A percentile compares a stretch with the other conserved stretches of the same genome.
These are phyloP conservation scores for Adansonia madagascariensis DNA, from an alignment of 441 rosid species.

Conservation along the genomic window DNA sequence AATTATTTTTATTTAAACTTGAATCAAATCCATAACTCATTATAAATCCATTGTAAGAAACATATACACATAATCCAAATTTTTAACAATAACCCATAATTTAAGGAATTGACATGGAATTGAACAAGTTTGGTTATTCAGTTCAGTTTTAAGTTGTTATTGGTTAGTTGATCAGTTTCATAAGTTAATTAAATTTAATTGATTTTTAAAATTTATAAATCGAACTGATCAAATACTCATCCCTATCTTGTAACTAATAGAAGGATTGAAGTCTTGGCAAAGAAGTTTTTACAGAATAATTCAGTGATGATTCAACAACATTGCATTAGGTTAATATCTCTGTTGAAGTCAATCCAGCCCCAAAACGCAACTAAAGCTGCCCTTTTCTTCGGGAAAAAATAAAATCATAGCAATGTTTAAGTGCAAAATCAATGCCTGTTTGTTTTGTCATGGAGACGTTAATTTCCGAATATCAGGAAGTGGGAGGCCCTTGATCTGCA, in stretches of 20 bases:
- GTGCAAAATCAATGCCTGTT: not conserved
- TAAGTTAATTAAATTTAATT: too few species aligned
- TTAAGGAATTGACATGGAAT: too few species aligned
- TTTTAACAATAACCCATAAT: too few species aligned
- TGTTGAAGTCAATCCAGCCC: constrained; percentile 14
- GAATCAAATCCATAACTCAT: too few species aligned
- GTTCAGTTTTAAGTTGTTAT: too few species aligned
- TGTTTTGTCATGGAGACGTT: constrained; percentile 22
- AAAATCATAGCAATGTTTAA: not conserved
- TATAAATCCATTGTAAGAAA: too few species aligned
- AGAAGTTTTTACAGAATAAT: constrained; percentile 13
- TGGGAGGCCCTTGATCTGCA: constrained; percentile 70
- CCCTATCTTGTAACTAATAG: not conserved
- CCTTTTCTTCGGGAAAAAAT: constrained; percentile 16
- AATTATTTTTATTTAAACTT: too few species aligned
- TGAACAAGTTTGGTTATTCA: too few species aligned
- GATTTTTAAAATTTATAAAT: too few species aligned
- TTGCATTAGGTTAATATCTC: constrained; percentile 7
- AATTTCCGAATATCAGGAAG: constrained; percentile 48
- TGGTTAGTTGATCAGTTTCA: too few species aligned
- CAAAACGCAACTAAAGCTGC: constrained; percentile 38
- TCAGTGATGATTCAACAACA: constrained; percentile 12
- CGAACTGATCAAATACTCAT: too few species aligned
- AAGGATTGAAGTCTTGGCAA: not conserved
- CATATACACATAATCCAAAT: too few species aligned